Evolutionary conservation across 202 grass and related monocot genomes (phyloP).

Genomic region (Zizania palustris): DNA sequence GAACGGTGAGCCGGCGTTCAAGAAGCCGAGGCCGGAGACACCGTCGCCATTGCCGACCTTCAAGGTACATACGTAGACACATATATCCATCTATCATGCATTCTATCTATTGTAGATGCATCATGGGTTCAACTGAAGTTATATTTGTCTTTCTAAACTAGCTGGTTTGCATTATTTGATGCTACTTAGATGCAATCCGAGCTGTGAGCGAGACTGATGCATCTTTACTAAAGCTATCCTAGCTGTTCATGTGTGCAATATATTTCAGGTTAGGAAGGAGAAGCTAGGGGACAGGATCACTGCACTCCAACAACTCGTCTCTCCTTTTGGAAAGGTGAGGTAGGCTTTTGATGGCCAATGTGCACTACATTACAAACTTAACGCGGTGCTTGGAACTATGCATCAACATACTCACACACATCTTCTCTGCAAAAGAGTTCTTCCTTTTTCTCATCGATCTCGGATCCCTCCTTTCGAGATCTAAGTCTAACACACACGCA

Average conservation of each 20-base stretch:
- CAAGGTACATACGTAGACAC: conserved; percentile 56
- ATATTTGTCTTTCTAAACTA: background rate
- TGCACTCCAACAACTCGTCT: conserved; percentile 93
- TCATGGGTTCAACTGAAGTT: conserved; percentile 10
- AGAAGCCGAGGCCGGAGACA: conserved; percentile 78
- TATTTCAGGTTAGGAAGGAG: conserved; percentile 96
- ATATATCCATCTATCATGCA: background rate
- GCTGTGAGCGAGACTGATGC: background rate
- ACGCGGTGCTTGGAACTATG: conserved; percentile 44
- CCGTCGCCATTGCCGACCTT: conserved; percentile 89
- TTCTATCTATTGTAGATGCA: background rate
- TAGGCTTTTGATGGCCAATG: conserved; percentile 53
- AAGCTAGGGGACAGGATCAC: conserved; percentile 98
- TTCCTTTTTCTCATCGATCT: conserved; percentile 45
- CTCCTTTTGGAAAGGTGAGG: conserved; percentile 98
- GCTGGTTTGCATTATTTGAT: conserved; percentile 44
- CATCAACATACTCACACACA: background rate
- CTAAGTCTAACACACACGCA: conserved; percentile 9
- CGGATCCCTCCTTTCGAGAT: conserved; percentile 36
- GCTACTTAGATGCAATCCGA: background rate
- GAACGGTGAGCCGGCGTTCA: conserved; percentile 48
- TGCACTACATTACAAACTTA: conserved; percentile 53
- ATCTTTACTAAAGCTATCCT: conserved; percentile 24
- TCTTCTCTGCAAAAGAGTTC: conserved; percentile 52
- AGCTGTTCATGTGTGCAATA: conserved; percentile 37